Evolutionary conservation across 208 protist species (phyloP).

Genomic region (Novymonas esmeraldas): DNA sequence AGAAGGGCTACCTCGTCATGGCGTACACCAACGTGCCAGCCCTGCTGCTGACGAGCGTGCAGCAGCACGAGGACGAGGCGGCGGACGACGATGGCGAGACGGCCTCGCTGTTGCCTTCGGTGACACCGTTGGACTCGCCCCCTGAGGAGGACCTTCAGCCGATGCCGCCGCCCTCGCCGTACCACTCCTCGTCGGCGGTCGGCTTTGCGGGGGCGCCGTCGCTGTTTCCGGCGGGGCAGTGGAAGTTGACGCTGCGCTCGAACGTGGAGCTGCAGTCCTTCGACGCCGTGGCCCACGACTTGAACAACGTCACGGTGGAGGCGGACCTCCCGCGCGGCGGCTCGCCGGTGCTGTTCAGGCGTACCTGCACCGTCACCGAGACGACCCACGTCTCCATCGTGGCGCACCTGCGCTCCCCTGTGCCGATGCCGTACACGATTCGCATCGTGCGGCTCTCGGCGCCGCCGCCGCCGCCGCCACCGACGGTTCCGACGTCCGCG

Average conservation of each 20-base stretch:
- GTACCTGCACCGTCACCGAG: slow-evolving; percentile 58
- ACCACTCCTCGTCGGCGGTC: not conserved
- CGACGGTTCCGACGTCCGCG: not conserved
- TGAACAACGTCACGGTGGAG: slow-evolving; percentile 39
- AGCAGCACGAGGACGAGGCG: not conserved
- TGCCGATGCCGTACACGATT: slow-evolving; percentile 60
- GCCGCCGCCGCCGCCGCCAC: not conserved
- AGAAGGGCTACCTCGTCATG: slow-evolving; percentile 79
- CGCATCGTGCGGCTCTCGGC: slow-evolving; percentile 25
- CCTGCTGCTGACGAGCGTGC: not conserved
- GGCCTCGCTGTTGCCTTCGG: not conserved
- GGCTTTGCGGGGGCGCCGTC: not conserved
- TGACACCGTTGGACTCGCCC: not conserved
- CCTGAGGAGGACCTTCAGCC: not conserved
- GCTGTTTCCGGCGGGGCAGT: slow-evolving; percentile 46
- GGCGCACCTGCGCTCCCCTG: slow-evolving; percentile 34
- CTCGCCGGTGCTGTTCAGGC: slow-evolving; percentile 58
- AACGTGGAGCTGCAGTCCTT: slow-evolving; percentile 56
- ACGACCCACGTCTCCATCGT: slow-evolving; percentile 59
- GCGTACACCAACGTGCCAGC: slow-evolving; percentile 57
- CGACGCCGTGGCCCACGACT: slow-evolving; percentile 45
- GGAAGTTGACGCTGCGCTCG: slow-evolving; percentile 66
- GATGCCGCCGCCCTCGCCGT: not conserved
- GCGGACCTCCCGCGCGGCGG: slow-evolving; percentile 61
- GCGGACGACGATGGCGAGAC: not conserved